Conservation (phyloP, 129 eudicot species). For the Erigeron canadensis region DNA sequence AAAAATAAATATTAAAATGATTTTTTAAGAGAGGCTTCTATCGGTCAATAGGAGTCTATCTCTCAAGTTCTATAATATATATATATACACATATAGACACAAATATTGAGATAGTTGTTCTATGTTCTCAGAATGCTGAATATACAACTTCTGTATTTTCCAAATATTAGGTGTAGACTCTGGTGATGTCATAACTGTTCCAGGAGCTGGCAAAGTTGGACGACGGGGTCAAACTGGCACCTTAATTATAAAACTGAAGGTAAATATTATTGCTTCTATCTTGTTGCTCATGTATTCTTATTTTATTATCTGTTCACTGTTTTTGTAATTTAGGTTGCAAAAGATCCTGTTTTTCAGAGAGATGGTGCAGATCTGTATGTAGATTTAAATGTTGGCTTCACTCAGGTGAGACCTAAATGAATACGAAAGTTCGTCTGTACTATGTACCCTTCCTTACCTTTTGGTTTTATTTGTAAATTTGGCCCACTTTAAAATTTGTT, state of each 20-base stretch:
- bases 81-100: background rate
- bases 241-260: conserved; percentile 77
- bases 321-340: conserved; percentile 56
- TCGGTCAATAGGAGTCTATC: no score
- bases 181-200: conserved; percentile 87
- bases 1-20: no score
- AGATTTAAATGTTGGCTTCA: conserved; percentile 63
- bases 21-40: no score
- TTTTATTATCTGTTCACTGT: conserved; percentile 13
- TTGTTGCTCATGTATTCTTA: background rate
- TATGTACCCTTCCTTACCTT: background rate
- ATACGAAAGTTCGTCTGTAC: background rate
- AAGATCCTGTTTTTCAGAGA: conserved; percentile 68
- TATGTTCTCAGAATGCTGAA: conserved; percentile 18
- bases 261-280: conserved; percentile 4
- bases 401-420: conserved; percentile 55
- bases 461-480: no score
- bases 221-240: conserved; percentile 58
- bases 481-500: no score
- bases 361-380: conserved; percentile 83
- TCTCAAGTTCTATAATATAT: no score
- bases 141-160: conserved; percentile 4
- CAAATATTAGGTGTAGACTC: conserved; percentile 71
- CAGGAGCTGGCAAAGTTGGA: conserved; percentile 86
- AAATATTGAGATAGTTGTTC: background rate